phyloP scores from a whole-genome alignment of 306 rosid species.

The Clitoria ternatea region DNA sequence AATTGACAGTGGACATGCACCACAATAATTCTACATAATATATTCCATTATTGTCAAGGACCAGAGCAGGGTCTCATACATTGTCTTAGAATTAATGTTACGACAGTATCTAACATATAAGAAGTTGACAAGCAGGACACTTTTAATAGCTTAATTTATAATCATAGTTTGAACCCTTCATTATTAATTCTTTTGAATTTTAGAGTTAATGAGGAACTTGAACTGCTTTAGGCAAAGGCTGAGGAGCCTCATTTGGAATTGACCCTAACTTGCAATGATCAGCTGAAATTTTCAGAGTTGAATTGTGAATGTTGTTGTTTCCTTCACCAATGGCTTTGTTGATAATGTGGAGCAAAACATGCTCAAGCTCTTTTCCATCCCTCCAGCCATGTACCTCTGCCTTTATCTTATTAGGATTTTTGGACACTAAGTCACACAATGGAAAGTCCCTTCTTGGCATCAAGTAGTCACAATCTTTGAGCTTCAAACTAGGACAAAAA shows the following conservation, averaged over 20 bases:
- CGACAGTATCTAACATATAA: neutral
- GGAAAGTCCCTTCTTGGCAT: conserved; percentile 58
- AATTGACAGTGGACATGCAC: neutral
- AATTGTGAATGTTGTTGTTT: neutral
- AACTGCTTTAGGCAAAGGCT: conserved; percentile 19
- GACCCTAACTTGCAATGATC: conserved; percentile 37
- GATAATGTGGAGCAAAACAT: conserved; percentile 25
- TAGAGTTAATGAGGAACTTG: conserved; percentile 23
- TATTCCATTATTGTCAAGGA: neutral
- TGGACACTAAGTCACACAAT: conserved; percentile 41
- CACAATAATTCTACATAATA: conserved; percentile 14
- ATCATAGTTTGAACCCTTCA: neutral
- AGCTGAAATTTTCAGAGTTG: conserved; percentile 9
- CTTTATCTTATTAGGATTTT: conserved; percentile 36
- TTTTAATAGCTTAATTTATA: neutral
- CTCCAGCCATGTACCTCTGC: conserved; percentile 54
- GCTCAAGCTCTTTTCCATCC: conserved; percentile 44
- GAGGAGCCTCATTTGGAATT: conserved; percentile 24
- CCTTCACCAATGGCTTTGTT: conserved; percentile 29
- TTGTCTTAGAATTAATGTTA: neutral
- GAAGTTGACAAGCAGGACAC: neutral
- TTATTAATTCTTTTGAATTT: neutral
- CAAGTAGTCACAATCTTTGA: conserved; percentile 43
- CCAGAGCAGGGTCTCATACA: neutral
- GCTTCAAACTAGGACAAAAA: conserved; percentile 63